Percentiles rank a stretch among this genome's conserved stretches.
Evolutionary conservation across 495 filamentous ascomycete species (phyloP).

Genomic region (Neurospora sublineolata): DNA sequence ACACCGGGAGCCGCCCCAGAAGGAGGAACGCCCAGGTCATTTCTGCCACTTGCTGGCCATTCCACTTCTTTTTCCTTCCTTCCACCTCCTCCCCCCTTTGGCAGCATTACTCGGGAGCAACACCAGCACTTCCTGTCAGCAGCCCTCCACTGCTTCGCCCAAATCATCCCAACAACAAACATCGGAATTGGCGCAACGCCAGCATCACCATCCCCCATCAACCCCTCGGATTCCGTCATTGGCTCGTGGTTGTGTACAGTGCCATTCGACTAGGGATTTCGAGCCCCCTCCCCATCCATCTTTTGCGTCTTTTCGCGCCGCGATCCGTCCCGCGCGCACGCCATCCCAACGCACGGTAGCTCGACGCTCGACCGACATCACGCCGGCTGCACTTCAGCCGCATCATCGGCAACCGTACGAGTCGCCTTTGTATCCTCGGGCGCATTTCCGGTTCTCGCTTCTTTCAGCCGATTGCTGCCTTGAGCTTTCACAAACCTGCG

Average conservation of each 20-base stretch:
- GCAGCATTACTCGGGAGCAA: neutral
- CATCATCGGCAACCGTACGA: neutral
- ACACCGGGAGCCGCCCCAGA: neutral
- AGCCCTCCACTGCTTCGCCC: neutral
- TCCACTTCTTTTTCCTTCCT: neutral
- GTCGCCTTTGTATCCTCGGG: neutral
- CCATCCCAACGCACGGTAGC: neutral
- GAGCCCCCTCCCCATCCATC: neutral
- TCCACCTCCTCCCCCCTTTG: neutral
- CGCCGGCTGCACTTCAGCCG: neutral
- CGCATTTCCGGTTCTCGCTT: neutral
- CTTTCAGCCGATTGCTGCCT: neutral
- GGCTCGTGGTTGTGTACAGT: neutral
- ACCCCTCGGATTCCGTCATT: neutral
- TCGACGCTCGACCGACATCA: neutral
- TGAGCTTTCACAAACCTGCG: neutral
- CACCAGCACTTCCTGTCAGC: neutral
- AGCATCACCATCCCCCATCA: neutral
- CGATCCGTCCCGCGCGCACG: neutral
- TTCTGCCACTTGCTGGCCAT: neutral
- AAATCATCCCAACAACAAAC: neutral
- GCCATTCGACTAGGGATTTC: neutral
- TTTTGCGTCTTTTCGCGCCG: neutral
- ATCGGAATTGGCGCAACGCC: neutral
- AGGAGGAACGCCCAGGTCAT: neutral